Base-by-base conservation (phyloP, 164 flowering plant genomes). In the Annona squamosa region DNA sequence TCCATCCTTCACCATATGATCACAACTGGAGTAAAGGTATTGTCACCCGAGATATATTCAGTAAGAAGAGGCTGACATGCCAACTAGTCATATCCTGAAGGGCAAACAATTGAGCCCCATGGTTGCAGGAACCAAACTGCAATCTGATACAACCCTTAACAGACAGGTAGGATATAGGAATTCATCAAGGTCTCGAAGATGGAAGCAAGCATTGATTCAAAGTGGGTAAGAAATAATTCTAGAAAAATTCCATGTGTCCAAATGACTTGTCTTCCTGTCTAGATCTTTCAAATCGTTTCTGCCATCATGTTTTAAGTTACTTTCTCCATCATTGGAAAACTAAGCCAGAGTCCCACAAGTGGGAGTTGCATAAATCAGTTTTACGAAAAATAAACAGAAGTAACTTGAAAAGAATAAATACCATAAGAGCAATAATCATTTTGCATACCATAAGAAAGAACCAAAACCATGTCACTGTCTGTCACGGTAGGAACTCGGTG, bases 401-500 rank as follows among this genome's bases (percentile, higher is more conserved):
- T 68, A 16, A 64, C 26, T 17, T 12, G 41, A 63, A 63, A 18
- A 42, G 64, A 45, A 63, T 48, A 13, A 26, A 26, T 26, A 26
- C 37, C 37, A 26, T 26, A 26, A 26, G 37, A 26, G 37, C 37
- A 26, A 26, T 26, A 26, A 26, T 26, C 37, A 26, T 26, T 26
- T 12, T 52, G 48, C 80, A 45, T 87, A 91, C 97, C 98, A 74
- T 80, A 89, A 4, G 97, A 91, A 18, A 93, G 94, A 76, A 92
- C 91, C 91, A 94, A 86, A 84, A 89, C 93, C 89, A 84, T 89
- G 79, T 94, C 92, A 71, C 97, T 86, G 75, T 92, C 97, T 4
- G 86, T 86, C 17, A 94, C 97, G 16, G 97, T 90, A 3, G 94
- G 97, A 65, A 94, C 91, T 77, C 98, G 80, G 76, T 91, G 98